These are phyloP conservation scores for Aspergillus flavus DNA, from an alignment of 2,329 filamentous ascomycete species.

Conservation along the genomic window DNA sequence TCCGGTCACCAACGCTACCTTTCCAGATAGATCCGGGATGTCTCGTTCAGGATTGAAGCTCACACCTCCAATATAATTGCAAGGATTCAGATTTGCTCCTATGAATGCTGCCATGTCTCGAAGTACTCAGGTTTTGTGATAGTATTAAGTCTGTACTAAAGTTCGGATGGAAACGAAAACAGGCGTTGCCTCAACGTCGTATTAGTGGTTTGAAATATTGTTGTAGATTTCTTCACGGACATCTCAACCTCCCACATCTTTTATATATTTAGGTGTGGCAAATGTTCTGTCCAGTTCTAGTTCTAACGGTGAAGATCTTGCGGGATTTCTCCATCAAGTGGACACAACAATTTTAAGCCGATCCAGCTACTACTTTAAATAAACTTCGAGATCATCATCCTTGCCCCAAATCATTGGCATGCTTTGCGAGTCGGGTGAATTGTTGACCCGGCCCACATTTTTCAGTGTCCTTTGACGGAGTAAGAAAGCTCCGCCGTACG, in stretches of 20 bases:
- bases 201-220: not conserved
- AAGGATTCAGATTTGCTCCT: constrained; percentile 3
- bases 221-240: not conserved
- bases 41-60: constrained; percentile 35
- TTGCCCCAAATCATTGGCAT: not conserved
- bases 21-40: constrained; percentile 36
- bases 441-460: not conserved
- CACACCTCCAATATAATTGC: constrained; percentile 17
- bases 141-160: not conserved
- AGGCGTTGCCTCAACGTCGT: not conserved
- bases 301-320: not conserved
- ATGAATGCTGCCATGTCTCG: not conserved
- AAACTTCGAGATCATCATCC: not conserved
- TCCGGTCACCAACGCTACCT: constrained; percentile 40
- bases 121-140: no score
- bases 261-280: not conserved
- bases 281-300: not conserved
- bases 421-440: not conserved
- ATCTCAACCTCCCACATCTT: not conserved
- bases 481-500: not conserved
- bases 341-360: not conserved
- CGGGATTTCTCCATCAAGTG: not conserved
- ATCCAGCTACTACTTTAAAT: not conserved
- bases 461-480: no score
- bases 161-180: not conserved